Evolutionary conservation across 2,329 filamentous ascomycete species (phyloP).

Genomic region (Cytospora paraplurivora): DNA sequence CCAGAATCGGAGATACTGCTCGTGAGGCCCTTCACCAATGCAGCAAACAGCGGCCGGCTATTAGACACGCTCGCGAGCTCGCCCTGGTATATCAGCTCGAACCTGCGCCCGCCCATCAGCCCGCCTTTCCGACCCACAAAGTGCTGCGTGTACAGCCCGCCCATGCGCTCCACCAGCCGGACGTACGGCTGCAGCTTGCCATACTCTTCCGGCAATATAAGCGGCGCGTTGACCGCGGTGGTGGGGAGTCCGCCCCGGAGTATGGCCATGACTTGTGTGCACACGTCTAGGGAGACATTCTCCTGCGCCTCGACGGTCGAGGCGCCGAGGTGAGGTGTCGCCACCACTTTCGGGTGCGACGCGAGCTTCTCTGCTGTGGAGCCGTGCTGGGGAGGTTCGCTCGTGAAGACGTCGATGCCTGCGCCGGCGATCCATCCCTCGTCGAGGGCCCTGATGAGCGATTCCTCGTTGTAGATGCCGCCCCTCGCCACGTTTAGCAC

Average conservation of each 20-base stretch:
- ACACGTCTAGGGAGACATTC: slow-evolving; percentile 81
- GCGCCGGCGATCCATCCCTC: slow-evolving; percentile 73
- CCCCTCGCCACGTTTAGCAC: slow-evolving; percentile 80
- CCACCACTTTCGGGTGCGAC: slow-evolving; percentile 70
- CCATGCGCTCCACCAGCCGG: slow-evolving; percentile 76
- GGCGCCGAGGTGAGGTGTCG: slow-evolving; percentile 78
- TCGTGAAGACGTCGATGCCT: slow-evolving; percentile 78
- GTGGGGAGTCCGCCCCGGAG: slow-evolving; percentile 73
- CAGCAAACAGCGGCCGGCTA: slow-evolving; percentile 77
- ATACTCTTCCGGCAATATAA: slow-evolving; percentile 81
- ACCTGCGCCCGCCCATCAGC: slow-evolving; percentile 63
- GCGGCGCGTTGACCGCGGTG: slow-evolving; percentile 76
- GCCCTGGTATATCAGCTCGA: slow-evolving; percentile 78
- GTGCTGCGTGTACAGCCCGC: slow-evolving; percentile 77
- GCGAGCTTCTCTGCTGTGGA: slow-evolving; percentile 65
- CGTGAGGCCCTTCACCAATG: slow-evolving; percentile 75
- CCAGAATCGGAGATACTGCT: slow-evolving; percentile 68
- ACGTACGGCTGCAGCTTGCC: slow-evolving; percentile 77
- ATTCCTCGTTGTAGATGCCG: slow-evolving; percentile 77
- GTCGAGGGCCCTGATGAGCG: slow-evolving; percentile 70
- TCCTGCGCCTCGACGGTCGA: slow-evolving; percentile 83
- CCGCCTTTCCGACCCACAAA: slow-evolving; percentile 51
- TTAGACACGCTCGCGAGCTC: slow-evolving; percentile 71
- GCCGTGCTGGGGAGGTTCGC: slow-evolving; percentile 62
- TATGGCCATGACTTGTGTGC: slow-evolving; percentile 75